Percentiles rank a stretch among this genome's conserved stretches.
phyloP scores from a whole-genome alignment of 2,329 filamentous ascomycete species.

The Elsinoe australis region DNA sequence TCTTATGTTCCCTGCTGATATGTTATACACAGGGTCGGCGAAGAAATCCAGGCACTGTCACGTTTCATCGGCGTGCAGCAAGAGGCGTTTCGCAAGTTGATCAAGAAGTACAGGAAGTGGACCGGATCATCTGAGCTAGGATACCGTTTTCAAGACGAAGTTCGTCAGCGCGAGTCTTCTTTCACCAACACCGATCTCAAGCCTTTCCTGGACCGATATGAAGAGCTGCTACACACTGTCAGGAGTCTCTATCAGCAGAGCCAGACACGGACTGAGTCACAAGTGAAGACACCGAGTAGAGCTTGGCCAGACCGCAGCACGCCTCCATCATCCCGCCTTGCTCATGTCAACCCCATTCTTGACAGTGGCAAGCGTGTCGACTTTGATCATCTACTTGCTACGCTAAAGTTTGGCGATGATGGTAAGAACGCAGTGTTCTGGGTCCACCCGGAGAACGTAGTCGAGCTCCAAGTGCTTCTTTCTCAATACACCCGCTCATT shows the following conservation, averaged over 20 bases:
- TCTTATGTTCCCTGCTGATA: too few species aligned
- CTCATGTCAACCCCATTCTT: conserved; percentile 34
- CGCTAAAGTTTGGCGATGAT: conserved; percentile 39
- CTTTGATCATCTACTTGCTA: conserved; percentile 44
- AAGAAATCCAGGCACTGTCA: conserved; percentile 62
- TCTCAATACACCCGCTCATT: conserved; percentile 43
- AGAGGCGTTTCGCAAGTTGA: conserved; percentile 70
- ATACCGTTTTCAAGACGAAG: conserved; percentile 57
- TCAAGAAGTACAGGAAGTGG: conserved; percentile 88
- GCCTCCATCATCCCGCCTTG: conserved; percentile 23
- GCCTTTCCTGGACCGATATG: conserved; percentile 43
- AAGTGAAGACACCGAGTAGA: conserved; percentile 17
- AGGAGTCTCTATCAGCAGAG: conserved; percentile 37
- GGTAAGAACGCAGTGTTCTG: conserved; percentile 46
- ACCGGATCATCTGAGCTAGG: conserved; percentile 62
- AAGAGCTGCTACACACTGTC: conserved; percentile 39
- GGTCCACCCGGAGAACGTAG: conserved; percentile 47
- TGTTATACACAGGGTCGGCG: conserved; percentile 51
- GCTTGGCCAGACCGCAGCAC: conserved; percentile 15
- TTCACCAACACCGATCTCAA: conserved; percentile 62
- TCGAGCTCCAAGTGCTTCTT: conserved; percentile 47
- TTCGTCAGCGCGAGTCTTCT: conserved; percentile 60
- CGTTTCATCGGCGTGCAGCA: conserved; percentile 68
- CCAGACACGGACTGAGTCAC: conserved; percentile 20
- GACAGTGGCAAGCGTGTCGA: conserved; percentile 37